phyloP scores from a whole-genome alignment of 352 stramenopile genomes.

The Phytophthora ohioensis region DNA sequence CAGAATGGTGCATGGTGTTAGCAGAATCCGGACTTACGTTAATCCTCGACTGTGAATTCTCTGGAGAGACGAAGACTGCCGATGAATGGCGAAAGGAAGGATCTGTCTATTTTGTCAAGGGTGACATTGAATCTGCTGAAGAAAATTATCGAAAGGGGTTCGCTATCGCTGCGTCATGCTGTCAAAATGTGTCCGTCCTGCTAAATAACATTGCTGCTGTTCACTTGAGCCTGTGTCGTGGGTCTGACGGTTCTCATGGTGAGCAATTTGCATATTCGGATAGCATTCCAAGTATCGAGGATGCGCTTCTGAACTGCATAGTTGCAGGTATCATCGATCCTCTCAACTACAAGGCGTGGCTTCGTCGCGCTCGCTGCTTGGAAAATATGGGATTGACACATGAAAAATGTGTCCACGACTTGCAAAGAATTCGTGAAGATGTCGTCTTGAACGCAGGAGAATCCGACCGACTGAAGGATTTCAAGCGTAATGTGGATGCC shows the following conservation, averaged over 20 bases:
- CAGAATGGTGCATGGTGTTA: conserved; percentile 27
- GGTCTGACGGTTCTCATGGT: too few species aligned
- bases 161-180: background rate
- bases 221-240: conserved; percentile 14
- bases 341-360: conserved; percentile 39
- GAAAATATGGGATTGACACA: conserved; percentile 18
- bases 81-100: conserved; percentile 32
- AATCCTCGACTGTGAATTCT: background rate
- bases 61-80: background rate
- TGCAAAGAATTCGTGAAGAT: conserved; percentile 9
- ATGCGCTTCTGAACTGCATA: conserved; percentile 34
- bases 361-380: conserved; percentile 33
- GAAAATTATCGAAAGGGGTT: conserved; percentile 27
- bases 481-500: conserved; percentile 8
- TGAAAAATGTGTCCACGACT: conserved; percentile 14
- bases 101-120: conserved; percentile 19
- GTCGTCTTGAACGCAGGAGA: background rate
- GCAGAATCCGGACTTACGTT: background rate
- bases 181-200: conserved; percentile 23
- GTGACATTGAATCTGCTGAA: conserved; percentile 17
- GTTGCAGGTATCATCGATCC: conserved; percentile 42
- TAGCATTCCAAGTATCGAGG: conserved; percentile 11
- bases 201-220: conserved; percentile 44
- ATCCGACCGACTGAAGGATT: conserved; percentile 12
- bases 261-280: background rate